Conservation (phyloP, 192 early-diverging fungal genomes). For the Linnemannia elongata region DNA sequence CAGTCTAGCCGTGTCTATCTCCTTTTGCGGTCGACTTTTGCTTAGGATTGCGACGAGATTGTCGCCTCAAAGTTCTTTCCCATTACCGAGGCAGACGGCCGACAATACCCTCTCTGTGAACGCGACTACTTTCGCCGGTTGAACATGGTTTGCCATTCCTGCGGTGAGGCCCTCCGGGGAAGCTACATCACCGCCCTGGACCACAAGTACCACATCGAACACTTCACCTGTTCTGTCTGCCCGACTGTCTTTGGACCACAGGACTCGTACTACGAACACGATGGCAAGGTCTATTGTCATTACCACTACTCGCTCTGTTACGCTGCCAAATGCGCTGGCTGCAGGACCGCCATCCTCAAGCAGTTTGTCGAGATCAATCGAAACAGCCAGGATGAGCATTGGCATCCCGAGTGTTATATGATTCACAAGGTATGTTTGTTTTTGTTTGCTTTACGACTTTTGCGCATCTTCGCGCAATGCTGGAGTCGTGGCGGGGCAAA, state of each 20-base stretch:
- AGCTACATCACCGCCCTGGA: slow-evolving; percentile 93
- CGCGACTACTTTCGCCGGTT: slow-evolving; percentile 88
- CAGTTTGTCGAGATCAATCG: slow-evolving; percentile 95
- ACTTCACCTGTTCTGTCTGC: slow-evolving; percentile 96
- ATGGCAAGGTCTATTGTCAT: slow-evolving; percentile 93
- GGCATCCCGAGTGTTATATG: slow-evolving; percentile 99
- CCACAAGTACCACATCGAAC: slow-evolving; percentile 96
- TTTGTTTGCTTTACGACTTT: not conserved
- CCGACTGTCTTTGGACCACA: slow-evolving; percentile 94
- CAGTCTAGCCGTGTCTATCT: not conserved
- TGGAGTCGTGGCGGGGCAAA: not conserved
- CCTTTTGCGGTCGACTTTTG: not conserved
- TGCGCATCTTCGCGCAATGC: not conserved
- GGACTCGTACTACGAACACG: slow-evolving; percentile 96
- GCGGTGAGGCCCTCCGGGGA: slow-evolving; percentile 88
- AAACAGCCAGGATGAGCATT: slow-evolving; percentile 85
- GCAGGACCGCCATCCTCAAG: slow-evolving; percentile 93
- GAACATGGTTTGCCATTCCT: slow-evolving; percentile 86
- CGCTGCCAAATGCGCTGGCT: slow-evolving; percentile 94
- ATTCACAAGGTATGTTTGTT: slow-evolving; percentile 89
- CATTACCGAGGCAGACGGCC: slow-evolving; percentile 67
- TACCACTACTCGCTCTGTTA: slow-evolving; percentile 93
- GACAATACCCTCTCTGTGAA: slow-evolving; percentile 83
- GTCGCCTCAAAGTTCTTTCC: slow-evolving; percentile 92
- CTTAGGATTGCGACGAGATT: slow-evolving; percentile 81